phyloP scores from a whole-genome alignment of 2,329 filamentous ascomycete species.

The Penicillium rolfsii region DNA sequence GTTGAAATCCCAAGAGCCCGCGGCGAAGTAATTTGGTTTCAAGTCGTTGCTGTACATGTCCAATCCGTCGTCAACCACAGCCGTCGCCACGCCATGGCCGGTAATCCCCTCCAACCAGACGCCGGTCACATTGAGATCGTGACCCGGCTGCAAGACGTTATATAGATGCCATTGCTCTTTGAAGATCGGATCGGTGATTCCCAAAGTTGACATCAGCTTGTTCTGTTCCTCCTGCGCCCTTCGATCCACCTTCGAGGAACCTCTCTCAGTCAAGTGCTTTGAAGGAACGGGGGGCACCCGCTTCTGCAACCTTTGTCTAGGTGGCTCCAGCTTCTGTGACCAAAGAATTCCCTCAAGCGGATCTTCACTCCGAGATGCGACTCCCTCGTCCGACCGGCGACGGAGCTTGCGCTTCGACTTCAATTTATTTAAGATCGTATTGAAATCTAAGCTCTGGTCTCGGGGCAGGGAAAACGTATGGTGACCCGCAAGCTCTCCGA shows the following conservation, averaged over 20 bases:
- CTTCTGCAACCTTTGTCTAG: conserved; percentile 66
- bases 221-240: conserved; percentile 61
- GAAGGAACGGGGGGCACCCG: conserved; percentile 48
- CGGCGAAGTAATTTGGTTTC: conserved; percentile 89
- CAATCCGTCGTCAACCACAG: conserved; percentile 93
- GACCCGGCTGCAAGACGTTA: conserved; percentile 77
- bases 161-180: conserved; percentile 92
- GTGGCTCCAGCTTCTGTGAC: conserved; percentile 72
- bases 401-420: conserved; percentile 66
- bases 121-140: conserved; percentile 95
- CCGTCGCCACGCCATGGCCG: conserved; percentile 83
- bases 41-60: conserved; percentile 95
- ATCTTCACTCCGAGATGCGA: conserved; percentile 41
- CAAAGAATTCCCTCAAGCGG: conserved; percentile 75
- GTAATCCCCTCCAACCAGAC: conserved; percentile 91
- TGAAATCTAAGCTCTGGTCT: conserved; percentile 58
- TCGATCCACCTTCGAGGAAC: conserved; percentile 43
- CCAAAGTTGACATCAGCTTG: conserved; percentile 66
- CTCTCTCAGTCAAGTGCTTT: conserved; percentile 33
- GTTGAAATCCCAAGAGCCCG: conserved; percentile 96
- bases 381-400: conserved; percentile 37
- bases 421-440: conserved; percentile 56
- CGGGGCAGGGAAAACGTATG: conserved; percentile 78
- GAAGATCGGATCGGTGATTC: conserved; percentile 88
- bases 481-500: conserved; percentile 78